These are phyloP conservation scores for Suillus brevipes DNA, from an alignment of 768 basidiomycete genomes.

Conservation along the genomic window DNA sequence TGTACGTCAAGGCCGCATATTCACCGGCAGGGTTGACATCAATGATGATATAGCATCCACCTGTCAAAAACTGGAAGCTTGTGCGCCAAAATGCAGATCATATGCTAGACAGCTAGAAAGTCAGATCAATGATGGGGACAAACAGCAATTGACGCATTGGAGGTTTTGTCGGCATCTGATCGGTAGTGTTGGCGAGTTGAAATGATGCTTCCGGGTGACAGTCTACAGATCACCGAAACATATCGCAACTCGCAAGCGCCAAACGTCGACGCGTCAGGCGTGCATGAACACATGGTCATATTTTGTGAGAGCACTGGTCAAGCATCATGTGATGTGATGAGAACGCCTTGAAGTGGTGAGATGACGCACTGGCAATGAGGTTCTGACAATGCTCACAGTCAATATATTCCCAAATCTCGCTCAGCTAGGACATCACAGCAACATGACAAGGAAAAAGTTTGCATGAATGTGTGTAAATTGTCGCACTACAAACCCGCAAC, in stretches of 20 bases:
- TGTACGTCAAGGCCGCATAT: neutral
- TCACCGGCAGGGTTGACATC: neutral
- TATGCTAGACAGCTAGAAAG: neutral
- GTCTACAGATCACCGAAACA: neutral
- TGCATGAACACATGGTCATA: neutral
- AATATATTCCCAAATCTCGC: neutral
- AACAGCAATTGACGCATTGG: neutral
- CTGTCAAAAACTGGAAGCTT: neutral
- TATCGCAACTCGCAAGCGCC: neutral
- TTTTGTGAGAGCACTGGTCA: neutral
- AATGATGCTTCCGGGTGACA: neutral
- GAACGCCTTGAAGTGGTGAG: neutral
- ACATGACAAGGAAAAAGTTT: neutral
- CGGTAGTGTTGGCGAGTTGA: neutral
- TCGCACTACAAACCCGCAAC: neutral
- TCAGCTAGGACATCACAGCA: neutral
- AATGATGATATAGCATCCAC: neutral
- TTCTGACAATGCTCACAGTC: too few relatives aligned
- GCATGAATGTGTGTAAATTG: neutral
- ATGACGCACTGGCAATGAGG: too few relatives aligned
- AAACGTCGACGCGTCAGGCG: neutral
- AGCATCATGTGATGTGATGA: neutral
- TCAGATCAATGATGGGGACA: neutral
- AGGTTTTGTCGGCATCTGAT: neutral
- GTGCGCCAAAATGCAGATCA: too few relatives aligned